A percentile compares a stretch with the other conserved stretches of the same genome.
These are phyloP conservation scores for Claviceps sp. DNA, from an alignment of 2,329 filamentous ascomycete species.

Conservation along the genomic window DNA sequence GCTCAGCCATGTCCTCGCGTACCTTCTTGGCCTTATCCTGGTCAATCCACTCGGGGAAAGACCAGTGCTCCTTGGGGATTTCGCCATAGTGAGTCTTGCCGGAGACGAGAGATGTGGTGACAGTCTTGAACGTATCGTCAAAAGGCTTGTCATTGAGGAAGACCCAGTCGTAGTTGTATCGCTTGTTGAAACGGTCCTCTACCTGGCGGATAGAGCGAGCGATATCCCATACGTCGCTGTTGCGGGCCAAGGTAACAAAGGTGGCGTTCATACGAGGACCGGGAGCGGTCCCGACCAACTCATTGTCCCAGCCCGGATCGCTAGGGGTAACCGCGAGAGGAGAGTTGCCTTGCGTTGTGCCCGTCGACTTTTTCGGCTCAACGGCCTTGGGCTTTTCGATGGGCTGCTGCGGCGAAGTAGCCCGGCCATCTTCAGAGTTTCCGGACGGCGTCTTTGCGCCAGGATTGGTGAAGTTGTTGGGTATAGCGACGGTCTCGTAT, in stretches of 20 bases:
- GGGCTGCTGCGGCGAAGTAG: conserved; percentile 5
- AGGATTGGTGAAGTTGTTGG: not conserved
- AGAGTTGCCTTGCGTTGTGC: conserved; percentile 14
- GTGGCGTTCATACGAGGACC: conserved; percentile 87
- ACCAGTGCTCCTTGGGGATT: conserved; percentile 91
- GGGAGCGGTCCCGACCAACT: conserved; percentile 37
- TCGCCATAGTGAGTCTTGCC: conserved; percentile 83
- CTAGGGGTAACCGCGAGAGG: conserved; percentile 39
- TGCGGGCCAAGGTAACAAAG: conserved; percentile 90
- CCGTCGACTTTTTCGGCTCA: conserved; percentile 12
- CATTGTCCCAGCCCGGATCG: conserved; percentile 38
- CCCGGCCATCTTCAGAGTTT: not conserved
- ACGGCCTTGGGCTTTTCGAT: conserved; percentile 10
- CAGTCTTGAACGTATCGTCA: conserved; percentile 82
- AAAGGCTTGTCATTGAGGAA: conserved; percentile 96
- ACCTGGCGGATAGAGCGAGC: conserved; percentile 89
- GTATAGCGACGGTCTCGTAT: conserved; percentile 27
- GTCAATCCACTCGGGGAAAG: conserved; percentile 90
- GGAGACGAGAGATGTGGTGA: conserved; percentile 81
- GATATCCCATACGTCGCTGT: conserved; percentile 92
- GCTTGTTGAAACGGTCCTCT: conserved; percentile 94
- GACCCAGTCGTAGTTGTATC: conserved; percentile 98
- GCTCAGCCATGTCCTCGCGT: conserved; percentile 83
- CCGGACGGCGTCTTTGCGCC: not conserved
- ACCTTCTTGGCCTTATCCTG: conserved; percentile 84